These are phyloP conservation scores for Penstemon barbatus DNA, from an alignment of 257 asterid species.

Conservation along the genomic window DNA sequence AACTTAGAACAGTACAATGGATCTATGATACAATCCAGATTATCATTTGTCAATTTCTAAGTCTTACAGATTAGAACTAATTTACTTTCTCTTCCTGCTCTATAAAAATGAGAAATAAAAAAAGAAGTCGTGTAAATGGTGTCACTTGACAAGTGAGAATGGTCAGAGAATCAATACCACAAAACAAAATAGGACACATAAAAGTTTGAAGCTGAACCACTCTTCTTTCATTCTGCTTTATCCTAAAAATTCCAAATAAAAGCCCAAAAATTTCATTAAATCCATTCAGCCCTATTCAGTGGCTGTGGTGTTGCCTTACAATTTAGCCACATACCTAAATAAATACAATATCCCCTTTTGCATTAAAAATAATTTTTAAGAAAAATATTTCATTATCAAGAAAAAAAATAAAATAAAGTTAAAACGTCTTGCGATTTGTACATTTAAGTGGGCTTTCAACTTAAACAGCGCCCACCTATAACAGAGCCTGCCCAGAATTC, in stretches of 20 bases:
- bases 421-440: not conserved
- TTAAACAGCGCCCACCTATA: slow-evolving; percentile 30
- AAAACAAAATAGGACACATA: slow-evolving; percentile 1
- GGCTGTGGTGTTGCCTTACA: slow-evolving; percentile 46
- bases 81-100: too few relatives aligned
- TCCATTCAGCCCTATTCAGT: slow-evolving; percentile 51
- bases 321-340: slow-evolving; percentile 38
- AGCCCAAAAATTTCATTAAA: slow-evolving; percentile 31
- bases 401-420: not conserved
- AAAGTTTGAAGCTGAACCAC: slow-evolving; percentile 57
- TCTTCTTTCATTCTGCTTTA: slow-evolving; percentile 34
- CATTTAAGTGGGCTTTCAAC: slow-evolving; percentile 24
- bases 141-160: not conserved
- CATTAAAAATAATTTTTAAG: not conserved
- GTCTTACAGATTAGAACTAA: too few relatives aligned
- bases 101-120: not conserved
- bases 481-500: slow-evolving; percentile 12
- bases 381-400: not conserved
- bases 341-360: slow-evolving; percentile 27
- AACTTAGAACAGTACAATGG: too few relatives aligned
- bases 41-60: too few relatives aligned
- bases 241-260: slow-evolving; percentile 38
- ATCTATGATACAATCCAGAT: too few relatives aligned
- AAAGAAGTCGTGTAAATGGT: not conserved
- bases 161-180: slow-evolving; percentile 21